Base-by-base conservation (phyloP, 257 asterid genomes). In the Avicennia marina region DNA sequence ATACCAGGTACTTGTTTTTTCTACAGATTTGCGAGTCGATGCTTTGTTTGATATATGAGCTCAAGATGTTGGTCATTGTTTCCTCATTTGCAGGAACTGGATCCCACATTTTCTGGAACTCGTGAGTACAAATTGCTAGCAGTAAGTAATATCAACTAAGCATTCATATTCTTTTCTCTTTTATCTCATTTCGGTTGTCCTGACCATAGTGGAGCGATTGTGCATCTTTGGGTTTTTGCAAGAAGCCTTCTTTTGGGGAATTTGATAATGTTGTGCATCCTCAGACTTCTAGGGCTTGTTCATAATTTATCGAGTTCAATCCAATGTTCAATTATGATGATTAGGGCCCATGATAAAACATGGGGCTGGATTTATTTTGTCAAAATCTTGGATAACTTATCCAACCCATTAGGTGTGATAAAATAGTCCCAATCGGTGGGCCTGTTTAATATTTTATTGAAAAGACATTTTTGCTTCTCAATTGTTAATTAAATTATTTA, bases 61-160 rank as follows among this genome's bases (percentile, higher is more conserved):
- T 67, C 16, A 64, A 0, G 13, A 49, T 50, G 40, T 60, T 50
- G 29, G 25, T 26, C 57, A 58, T 60, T 27, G 44, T 46, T 33
- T 26, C 45, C 51, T 52, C 17, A 25, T 72, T 56, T 78, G 56
- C 78, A 90, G 98, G 96, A 90, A 33, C 60, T 90, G 72, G 98
- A 90, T 81, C 98, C 96, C 39, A 85, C 98, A 60, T 90, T 90
- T 75, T 82, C 94, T 21, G 96, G 96, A 68, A 82, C 98, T 20
- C 88, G 96, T 2, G 98, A 87, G 56, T 87, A 70, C 81, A 88
- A 78, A 78, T 71, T 90, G 75, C 80, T 90, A 51, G 63, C 65
- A 77, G 96, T 85, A 77, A 57, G 90, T 75, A 31, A 16, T 43
- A 39, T 16, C 52, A 61, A 46, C 21, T 42, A 47, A 39, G 50